phyloP scores from a whole-genome alignment of 805 yeast species.

The Yamadazyma sp. region DNA sequence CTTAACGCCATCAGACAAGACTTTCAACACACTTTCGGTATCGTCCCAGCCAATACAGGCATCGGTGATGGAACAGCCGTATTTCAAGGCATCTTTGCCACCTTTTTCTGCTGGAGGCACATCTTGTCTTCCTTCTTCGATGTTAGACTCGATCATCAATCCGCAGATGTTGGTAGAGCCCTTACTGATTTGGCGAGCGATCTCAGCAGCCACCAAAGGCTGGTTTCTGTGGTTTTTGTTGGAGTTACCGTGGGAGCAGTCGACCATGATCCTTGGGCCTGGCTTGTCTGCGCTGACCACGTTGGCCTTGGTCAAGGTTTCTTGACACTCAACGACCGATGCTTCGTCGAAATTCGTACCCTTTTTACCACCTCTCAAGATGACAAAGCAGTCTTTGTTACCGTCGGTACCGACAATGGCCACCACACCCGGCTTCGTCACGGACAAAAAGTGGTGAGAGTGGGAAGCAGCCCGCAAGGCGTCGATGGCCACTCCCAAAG shows the following conservation, averaged over 20 bases:
- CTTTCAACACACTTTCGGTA: slow-evolving; percentile 76
- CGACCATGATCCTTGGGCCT: slow-evolving; percentile 76
- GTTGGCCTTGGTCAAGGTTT: slow-evolving; percentile 48
- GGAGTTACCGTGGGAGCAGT: slow-evolving; percentile 98
- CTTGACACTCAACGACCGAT: slow-evolving; percentile 74
- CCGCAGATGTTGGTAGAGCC: slow-evolving; percentile 87
- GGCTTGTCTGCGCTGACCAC: slow-evolving; percentile 31
- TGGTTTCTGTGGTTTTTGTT: slow-evolving; percentile 92
- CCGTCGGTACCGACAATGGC: slow-evolving; percentile 97
- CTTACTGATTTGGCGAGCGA: slow-evolving; percentile 74
- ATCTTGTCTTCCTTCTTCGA: slow-evolving; percentile 87
- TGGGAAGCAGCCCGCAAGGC: slow-evolving; percentile 90
- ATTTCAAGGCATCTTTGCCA: slow-evolving; percentile 62
- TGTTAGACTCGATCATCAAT: slow-evolving; percentile 92
- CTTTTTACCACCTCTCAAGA: slow-evolving; percentile 92
- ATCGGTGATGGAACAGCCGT: slow-evolving; percentile 97
- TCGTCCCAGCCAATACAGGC: slow-evolving; percentile 93
- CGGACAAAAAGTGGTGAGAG: slow-evolving; percentile 95
- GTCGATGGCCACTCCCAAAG: slow-evolving; percentile 87
- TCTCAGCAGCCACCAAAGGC: slow-evolving; percentile 83
- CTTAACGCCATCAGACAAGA: slow-evolving; percentile 80
- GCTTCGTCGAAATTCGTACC: slow-evolving; percentile 90
- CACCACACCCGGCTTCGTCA: slow-evolving; percentile 94
- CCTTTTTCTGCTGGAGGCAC: slow-evolving; percentile 54
- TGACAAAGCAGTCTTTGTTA: slow-evolving; percentile 89